A percentile compares a stretch with the other conserved stretches of the same genome.
Conservation (phyloP, 371 early-diverging fungal genomes). For the Mucor lusitanicus region DNA sequence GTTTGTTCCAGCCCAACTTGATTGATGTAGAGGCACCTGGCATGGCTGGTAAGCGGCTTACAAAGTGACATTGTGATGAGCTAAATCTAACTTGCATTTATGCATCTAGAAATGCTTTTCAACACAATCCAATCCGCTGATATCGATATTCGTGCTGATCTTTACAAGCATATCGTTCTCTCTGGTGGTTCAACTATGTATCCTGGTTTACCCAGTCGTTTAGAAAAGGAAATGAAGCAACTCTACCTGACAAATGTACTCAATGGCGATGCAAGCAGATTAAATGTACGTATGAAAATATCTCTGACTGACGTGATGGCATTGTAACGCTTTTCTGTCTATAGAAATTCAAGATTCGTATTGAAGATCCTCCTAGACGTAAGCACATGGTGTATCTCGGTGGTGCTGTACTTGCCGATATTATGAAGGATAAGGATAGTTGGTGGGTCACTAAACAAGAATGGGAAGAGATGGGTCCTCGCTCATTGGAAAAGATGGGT, state of each 20-base stretch:
- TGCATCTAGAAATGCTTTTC: conserved; percentile 80
- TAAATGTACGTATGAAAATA: conserved; percentile 63
- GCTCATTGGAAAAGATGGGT: conserved; percentile 77
- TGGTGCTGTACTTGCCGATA: conserved; percentile 96
- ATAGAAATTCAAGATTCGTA: conserved; percentile 95
- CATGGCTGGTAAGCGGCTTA: conserved; percentile 73
- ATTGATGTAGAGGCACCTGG: conserved; percentile 94
- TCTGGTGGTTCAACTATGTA: conserved; percentile 99
- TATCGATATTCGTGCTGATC: conserved; percentile 90
- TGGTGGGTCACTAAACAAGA: conserved; percentile 96
- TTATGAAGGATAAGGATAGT: conserved; percentile 89
- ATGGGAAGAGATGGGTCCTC: conserved; percentile 91
- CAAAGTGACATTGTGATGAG: background rate
- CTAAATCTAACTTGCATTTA: background rate
- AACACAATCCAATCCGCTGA: conserved; percentile 91
- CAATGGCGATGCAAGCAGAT: conserved; percentile 79
- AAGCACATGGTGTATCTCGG: conserved; percentile 98
- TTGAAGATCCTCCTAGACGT: conserved; percentile 97
- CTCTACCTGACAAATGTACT: conserved; percentile 89
- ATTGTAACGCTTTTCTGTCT: background rate
- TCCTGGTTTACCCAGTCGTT: conserved; percentile 93
- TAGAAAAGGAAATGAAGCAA: conserved; percentile 98
- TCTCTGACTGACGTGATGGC: background rate
- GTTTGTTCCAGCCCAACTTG: conserved; percentile 96
- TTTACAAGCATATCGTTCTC: conserved; percentile 95